These are phyloP conservation scores for Coffea humblotiana DNA, from an alignment of 305 asterid species.

Conservation along the genomic window DNA sequence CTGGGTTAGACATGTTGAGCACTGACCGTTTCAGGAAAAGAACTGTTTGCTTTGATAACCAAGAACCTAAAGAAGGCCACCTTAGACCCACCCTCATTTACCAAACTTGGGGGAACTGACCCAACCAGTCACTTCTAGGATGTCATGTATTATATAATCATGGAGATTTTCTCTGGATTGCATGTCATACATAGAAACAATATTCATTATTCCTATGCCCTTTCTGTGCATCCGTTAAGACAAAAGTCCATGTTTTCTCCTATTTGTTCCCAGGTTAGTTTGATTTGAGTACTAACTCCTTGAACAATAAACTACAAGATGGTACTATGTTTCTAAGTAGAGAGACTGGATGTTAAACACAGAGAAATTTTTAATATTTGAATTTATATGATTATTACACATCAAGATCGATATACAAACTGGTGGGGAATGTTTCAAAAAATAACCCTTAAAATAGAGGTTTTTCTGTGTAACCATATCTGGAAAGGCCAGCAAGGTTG, in stretches of 20 bases:
- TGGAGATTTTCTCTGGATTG: not conserved
- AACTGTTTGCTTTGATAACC: not conserved
- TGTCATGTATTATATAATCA: no score
- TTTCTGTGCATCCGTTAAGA: not conserved
- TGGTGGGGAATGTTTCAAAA: no score
- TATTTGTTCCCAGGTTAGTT: not conserved
- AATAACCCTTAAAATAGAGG: not conserved
- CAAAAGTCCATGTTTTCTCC: not conserved
- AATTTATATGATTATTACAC: not conserved
- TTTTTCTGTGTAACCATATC: no score
- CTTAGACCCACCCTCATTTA: not conserved
- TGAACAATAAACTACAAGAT: no score
- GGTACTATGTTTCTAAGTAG: not conserved
- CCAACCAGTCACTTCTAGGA: no score
- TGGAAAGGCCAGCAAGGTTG: no score
- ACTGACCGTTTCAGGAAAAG: not conserved
- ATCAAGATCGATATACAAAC: not conserved
- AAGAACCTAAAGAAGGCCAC: not conserved
- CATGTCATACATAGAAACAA: not conserved
- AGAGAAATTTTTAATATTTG: not conserved
- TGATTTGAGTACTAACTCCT: not conserved
- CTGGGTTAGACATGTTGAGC: not conserved
- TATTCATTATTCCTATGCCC: not conserved
- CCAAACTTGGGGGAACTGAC: no score
- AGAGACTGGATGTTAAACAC: not conserved